Evolutionary conservation across 768 basidiomycete species (phyloP).

Genomic region (Multifurca ochricompacta): DNA sequence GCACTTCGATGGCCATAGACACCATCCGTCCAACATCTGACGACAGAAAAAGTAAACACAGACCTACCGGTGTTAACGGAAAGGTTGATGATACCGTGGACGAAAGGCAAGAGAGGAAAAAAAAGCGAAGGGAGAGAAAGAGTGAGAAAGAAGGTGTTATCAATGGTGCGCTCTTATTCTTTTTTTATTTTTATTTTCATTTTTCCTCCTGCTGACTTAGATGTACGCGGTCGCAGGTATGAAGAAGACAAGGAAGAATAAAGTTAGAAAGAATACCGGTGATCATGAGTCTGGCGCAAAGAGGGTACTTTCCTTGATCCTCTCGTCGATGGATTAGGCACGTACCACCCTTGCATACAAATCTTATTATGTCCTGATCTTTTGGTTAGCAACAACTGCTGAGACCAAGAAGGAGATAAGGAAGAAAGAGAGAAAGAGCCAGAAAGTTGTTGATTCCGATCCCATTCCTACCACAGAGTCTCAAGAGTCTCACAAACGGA

Average conservation of each 20-base stretch:
- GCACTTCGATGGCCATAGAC: constrained; percentile 6
- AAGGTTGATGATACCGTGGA: neutral
- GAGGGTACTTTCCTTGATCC: no score
- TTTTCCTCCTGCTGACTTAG: neutral
- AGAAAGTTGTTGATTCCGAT: constrained; percentile 2
- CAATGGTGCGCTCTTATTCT: neutral
- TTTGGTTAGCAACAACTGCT: neutral
- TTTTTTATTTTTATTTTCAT: neutral
- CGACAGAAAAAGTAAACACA: neutral
- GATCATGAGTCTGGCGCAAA: neutral
- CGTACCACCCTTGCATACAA: neutral
- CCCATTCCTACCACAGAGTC: neutral
- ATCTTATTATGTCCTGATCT: neutral
- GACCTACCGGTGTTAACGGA: neutral
- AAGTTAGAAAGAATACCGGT: neutral
- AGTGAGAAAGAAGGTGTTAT: neutral
- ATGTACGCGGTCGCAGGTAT: neutral
- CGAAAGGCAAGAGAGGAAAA: neutral
- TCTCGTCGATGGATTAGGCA: neutral
- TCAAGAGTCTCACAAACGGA: constrained; percentile 19
- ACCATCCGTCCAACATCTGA: neutral
- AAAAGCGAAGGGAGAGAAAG: neutral
- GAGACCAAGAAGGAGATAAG: constrained; percentile 3
- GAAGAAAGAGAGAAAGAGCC: constrained; percentile 25
- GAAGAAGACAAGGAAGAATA: constrained; percentile 1